Conservation (phyloP, 1,284 basidiomycete genomes). For the Ganoderma sinense region DNA sequence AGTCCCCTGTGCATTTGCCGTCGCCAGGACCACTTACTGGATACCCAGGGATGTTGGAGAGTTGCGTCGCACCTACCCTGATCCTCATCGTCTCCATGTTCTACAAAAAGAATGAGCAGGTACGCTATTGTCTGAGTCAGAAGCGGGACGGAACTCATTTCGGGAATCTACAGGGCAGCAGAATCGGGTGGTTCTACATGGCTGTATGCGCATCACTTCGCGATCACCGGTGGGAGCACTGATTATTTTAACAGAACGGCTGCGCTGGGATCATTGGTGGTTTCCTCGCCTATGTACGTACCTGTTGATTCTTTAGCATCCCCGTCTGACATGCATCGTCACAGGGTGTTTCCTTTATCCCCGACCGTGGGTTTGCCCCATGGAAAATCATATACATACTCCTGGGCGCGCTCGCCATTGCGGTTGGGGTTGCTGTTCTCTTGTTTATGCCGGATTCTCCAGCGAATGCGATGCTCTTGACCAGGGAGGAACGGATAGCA, state of each 20-base stretch:
- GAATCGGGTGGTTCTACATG: constrained; percentile 75
- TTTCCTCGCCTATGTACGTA: constrained; percentile 61
- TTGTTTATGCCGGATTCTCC: constrained; percentile 75
- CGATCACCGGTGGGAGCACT: neutral
- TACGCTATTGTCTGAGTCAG: constrained; percentile 17
- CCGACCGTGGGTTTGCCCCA: constrained; percentile 53
- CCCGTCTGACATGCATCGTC: neutral
- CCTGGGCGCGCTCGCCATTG: constrained; percentile 67
- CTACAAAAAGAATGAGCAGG: constrained; percentile 76
- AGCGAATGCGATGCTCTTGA: constrained; percentile 66
- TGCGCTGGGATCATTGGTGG: constrained; percentile 71
- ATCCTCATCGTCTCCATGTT: constrained; percentile 75
- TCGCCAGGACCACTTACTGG: neutral
- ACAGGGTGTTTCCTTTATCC: constrained; percentile 63
- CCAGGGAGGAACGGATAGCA: constrained; percentile 66
- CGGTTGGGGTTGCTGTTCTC: constrained; percentile 64
- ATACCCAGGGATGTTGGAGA: constrained; percentile 66
- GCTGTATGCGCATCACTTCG: constrained; percentile 50
- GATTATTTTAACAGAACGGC: constrained; percentile 33
- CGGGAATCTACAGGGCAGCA: constrained; percentile 47
- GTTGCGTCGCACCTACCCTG: constrained; percentile 68
- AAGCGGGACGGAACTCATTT: constrained; percentile 9
- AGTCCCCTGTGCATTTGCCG: neutral
- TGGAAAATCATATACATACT: constrained; percentile 74
- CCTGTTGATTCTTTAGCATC: neutral